Evolutionary conservation across 345 rosid species (phyloP), one percentile per base, ranked within the genome.

Genomic region (Gynandropsis gynandra): DNA sequence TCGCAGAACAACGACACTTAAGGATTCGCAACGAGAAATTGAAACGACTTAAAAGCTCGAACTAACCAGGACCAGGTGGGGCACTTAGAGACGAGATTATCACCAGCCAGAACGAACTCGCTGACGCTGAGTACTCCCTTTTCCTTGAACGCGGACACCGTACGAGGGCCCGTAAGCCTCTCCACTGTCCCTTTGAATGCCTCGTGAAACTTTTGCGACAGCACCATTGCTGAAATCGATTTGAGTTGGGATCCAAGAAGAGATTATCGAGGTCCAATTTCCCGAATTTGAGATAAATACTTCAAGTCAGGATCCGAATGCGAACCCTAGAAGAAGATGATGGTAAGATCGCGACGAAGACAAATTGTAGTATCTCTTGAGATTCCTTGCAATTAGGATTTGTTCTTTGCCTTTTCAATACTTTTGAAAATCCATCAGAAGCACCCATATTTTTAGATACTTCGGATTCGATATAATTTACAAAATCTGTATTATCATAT

Each of bases 31-130:
- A 19, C n/a, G 20, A 40, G 9, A 10, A 5, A 41, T 19, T 50
- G 3, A 19, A 41, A 50, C 29, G 5, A 24, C 2, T 24, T 24
- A 24, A n/a, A 24, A 24, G 29, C 40, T 14, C 7, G 56, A 50
- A 20, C 64, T 50, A 33, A 85, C 97, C 97, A 89, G 18, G 95
- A 89, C 97, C 97, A 85, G 58, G 97, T 89, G 46, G 97, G 97
- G 74, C 97, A 89, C 68, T 89, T 89, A 48, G 93, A 72, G 61
- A 85, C 97, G 64, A 89, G 95, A 64, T 89, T 89, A 47, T 89
- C 95, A 7, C 97, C 97, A 52, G 95, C 95, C 50, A 85, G 70
- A 62, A 85, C 37, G 72, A 89, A 85, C 58, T 89, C 97, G 72
- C 64, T 56, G 68, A 85, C 95, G 74, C 95, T 82, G 50, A 89